Evolutionary conservation across 345 rosid genomes (phyloP).

Genomic region (Corymbia maculata): DNA sequence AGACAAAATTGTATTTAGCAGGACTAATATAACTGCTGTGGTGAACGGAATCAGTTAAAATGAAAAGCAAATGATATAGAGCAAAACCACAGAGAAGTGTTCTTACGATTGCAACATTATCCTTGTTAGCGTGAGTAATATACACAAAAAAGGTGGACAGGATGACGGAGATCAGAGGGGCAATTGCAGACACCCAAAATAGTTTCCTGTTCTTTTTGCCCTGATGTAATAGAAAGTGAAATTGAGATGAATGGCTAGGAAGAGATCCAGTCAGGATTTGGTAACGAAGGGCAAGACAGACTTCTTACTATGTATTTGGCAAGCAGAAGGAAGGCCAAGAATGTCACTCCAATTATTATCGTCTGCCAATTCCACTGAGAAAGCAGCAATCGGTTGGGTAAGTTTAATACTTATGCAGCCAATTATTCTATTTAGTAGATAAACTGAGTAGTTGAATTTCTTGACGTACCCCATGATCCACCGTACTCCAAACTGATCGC

Average conservation of each 20-base stretch:
- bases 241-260: neutral
- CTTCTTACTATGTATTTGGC: conserved; percentile 29
- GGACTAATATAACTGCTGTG: neutral
- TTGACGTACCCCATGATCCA: conserved; percentile 4
- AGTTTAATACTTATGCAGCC: neutral
- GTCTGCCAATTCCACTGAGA: conserved; percentile 56
- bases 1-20: too few species aligned
- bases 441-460: neutral
- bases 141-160: conserved; percentile 29
- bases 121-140: conserved; percentile 14
- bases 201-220: conserved; percentile 27
- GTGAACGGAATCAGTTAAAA: neutral
- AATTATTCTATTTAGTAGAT: neutral
- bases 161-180: conserved; percentile 36
- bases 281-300: neutral
- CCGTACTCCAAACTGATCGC: conserved; percentile 14
- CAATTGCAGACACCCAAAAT: conserved; percentile 44
- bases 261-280: neutral
- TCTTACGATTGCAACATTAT: conserved; percentile 26
- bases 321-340: conserved; percentile 26
- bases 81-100: neutral
- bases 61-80: neutral
- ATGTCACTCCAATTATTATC: conserved; percentile 22
- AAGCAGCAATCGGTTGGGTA: neutral
- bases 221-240: neutral